Evolutionary conservation across 495 filamentous ascomycete genomes (phyloP), one percentile per base, ranked within the genome.

Genomic region (Neohortaea acidophila): DNA sequence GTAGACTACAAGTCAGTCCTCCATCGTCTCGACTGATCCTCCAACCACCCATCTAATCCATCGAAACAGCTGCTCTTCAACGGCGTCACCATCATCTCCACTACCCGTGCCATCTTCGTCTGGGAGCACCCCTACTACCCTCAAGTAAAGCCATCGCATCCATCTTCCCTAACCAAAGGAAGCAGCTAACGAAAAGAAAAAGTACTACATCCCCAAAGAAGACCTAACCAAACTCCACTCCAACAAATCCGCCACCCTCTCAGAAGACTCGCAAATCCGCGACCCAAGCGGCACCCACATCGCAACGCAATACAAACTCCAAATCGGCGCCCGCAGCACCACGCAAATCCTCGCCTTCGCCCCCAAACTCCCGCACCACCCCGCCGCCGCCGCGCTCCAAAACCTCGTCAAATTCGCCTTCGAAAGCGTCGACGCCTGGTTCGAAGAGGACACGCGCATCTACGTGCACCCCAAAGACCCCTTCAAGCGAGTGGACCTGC

Each of bases 401-500:
- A 50, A 49, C n/a, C 33, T 60, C 10, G 55, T 59, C 20, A 56
- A 52, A 24, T 40, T 61, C 35, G 34, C 47, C 4, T 52, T 51
- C 36, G 41, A 29, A 19, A 24, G 20, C 14, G 24, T 48, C 2
- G 48, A 72, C 44, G 58, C 60, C 13, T 79, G 72, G 72, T 75
- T 66, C 48, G 68, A 65, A 47, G 75, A 79, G 58, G 71, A 75
- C 39, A 54, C 57, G 15, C 64, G 57, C 4, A 67, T 77, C 32
- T 62, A 62, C 39, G 58, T 61, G 4, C 74, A 78, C 45, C 67
- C 74, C 5, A 75, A 73, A 42, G 70, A 75, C 47, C 73, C 72
- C 0, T 59, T 48, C 51, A 72, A 71, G 39, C 64, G 73, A n/a
- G 60, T 78, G 41, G 70, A 75, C 29, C 62, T 65, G 42, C 44